These are phyloP conservation scores for Anisogramma anomala DNA, from an alignment of 2,329 filamentous ascomycete genomes.

Conservation along the genomic window DNA sequence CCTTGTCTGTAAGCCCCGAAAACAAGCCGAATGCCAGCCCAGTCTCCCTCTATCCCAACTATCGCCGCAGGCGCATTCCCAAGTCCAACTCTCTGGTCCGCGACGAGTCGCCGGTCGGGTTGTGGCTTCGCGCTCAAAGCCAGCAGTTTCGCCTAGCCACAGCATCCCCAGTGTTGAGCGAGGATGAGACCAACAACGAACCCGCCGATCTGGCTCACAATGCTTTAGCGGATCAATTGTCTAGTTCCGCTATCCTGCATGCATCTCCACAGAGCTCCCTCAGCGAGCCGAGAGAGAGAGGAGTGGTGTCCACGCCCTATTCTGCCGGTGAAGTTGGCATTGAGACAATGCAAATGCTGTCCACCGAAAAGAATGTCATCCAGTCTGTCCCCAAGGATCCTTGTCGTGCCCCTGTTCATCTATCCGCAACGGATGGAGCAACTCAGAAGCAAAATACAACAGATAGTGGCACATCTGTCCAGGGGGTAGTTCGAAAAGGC, in stretches of 20 bases:
- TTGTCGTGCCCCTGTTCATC: neutral
- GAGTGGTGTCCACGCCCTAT: neutral
- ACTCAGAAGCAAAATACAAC: neutral
- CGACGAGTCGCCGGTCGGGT: constrained; percentile 10
- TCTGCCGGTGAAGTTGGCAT: neutral
- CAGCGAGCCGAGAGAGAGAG: neutral
- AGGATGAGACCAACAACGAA: neutral
- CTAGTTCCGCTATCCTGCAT: no score
- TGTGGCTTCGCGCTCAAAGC: constrained; percentile 11
- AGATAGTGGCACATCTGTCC: neutral
- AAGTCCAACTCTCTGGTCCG: constrained; percentile 8
- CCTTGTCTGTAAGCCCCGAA: neutral
- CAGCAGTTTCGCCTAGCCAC: constrained; percentile 6
- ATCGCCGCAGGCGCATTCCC: constrained; percentile 1
- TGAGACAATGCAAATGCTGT: neutral
- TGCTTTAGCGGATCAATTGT: neutral
- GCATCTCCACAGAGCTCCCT: neutral
- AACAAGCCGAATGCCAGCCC: neutral
- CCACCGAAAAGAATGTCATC: neutral
- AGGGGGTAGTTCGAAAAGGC: neutral
- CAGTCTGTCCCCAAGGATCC: neutral
- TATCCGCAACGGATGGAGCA: neutral
- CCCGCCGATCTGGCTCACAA: neutral
- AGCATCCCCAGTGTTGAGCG: constrained; percentile 4
- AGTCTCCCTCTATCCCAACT: constrained; percentile 3